These are phyloP conservation scores for Parachlorella kessleri DNA, from an alignment of 139 green algal species.

Conservation along the genomic window DNA sequence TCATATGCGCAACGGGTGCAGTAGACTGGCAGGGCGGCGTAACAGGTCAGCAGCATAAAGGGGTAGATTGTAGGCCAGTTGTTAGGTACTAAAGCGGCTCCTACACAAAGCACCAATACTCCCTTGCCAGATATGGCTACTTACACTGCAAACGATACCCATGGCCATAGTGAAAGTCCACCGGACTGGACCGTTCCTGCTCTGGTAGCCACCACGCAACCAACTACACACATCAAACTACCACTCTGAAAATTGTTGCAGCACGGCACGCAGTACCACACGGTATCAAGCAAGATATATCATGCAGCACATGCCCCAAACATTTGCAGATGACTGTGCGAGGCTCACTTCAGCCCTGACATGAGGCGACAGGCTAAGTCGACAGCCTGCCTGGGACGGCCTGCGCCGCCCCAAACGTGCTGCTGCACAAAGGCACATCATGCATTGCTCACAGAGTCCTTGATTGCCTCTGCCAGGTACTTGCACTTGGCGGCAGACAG, in stretches of 20 bases:
- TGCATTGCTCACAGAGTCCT: constrained; percentile 70
- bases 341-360: background rate
- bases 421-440: background rate
- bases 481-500: constrained; percentile 76
- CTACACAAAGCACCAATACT: too few relatives aligned
- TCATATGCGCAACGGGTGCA: too few relatives aligned
- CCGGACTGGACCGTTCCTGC: background rate
- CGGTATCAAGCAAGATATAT: too few relatives aligned
- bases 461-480: constrained; percentile 93
- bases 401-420: background rate
- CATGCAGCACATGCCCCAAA: too few relatives aligned
- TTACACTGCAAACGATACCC: too few relatives aligned
- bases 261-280: background rate
- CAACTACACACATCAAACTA: background rate
- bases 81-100: too few relatives aligned
- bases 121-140: too few relatives aligned
- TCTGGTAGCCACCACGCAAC: background rate
- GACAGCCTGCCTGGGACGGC: background rate
- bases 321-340: background rate
- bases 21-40: too few relatives aligned
- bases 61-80: too few relatives aligned
- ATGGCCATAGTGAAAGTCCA: too few relatives aligned
- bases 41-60: too few relatives aligned
- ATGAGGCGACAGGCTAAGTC: too few relatives aligned
- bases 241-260: background rate